These are phyloP conservation scores for Didymella exigua DNA, from an alignment of 2,329 filamentous ascomycete genomes.

Conservation along the genomic window DNA sequence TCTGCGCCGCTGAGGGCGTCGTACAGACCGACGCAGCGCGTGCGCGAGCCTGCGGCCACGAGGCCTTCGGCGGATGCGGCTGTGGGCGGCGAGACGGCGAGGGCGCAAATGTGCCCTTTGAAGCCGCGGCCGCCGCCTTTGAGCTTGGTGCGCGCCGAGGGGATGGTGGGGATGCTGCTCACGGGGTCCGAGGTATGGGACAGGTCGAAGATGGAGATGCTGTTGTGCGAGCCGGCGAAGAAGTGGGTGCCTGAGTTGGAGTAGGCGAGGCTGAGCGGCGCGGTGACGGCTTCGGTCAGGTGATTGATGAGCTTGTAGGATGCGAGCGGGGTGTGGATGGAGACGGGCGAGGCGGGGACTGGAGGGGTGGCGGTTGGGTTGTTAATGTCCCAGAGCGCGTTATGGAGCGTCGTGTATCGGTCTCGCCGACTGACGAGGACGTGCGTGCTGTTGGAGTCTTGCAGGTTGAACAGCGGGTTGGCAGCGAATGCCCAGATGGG, in stretches of 20 bases:
- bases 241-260: conserved; percentile 57
- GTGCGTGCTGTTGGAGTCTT: conserved; percentile 56
- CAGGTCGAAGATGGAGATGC: conserved; percentile 63
- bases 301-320: conserved; percentile 62
- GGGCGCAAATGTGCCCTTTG: conserved; percentile 61
- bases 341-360: conserved; percentile 13
- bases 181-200: conserved; percentile 55
- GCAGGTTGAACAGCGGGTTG: conserved; percentile 61
- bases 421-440: conserved; percentile 60
- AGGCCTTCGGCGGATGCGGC: conserved; percentile 51
- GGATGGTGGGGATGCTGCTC: conserved; percentile 52
- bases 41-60: conserved; percentile 62
- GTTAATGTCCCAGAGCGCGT: conserved; percentile 55
- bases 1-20: conserved; percentile 57
- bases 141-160: conserved; percentile 51
- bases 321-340: conserved; percentile 46
- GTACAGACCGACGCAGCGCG: conserved; percentile 63
- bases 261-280: conserved; percentile 63
- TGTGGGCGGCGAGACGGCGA: conserved; percentile 49
- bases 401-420: conserved; percentile 62
- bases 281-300: conserved; percentile 62
- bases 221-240: conserved; percentile 61
- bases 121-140: conserved; percentile 56
- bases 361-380: background rate
- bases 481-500: conserved; percentile 60